Percentiles rank a stretch among this genome's conserved stretches.
These are phyloP conservation scores for Penicillium lividum DNA, from an alignment of 495 filamentous ascomycete genomes.

Conservation along the genomic window DNA sequence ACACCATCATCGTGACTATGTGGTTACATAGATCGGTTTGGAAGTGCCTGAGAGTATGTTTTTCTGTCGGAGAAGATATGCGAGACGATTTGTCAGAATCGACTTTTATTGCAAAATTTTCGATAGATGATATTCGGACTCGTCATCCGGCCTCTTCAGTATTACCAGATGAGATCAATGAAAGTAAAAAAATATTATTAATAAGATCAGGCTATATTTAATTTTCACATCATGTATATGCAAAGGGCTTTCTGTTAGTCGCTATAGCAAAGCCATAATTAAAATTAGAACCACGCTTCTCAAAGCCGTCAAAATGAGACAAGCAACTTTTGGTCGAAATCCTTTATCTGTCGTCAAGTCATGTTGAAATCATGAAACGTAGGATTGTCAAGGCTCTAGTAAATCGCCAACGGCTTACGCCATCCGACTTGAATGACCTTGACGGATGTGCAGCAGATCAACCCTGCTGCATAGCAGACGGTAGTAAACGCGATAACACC, in stretches of 20 bases:
- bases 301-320: background rate
- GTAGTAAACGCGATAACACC: conserved; percentile 70
- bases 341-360: conserved; percentile 16
- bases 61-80: conserved; percentile 24
- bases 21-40: conserved; percentile 16
- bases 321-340: background rate
- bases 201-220: background rate
- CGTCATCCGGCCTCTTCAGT: background rate
- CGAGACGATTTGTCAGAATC: conserved; percentile 9
- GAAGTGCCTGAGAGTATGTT: background rate
- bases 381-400: conserved; percentile 20
- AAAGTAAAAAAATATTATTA: background rate
- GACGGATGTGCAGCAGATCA: conserved; percentile 61
- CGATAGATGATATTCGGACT: background rate
- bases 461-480: conserved; percentile 59
- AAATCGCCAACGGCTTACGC: conserved; percentile 48
- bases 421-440: conserved; percentile 70
- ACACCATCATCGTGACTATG: conserved; percentile 27
- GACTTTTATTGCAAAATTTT: background rate
- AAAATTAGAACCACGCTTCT: background rate
- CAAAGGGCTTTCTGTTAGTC: background rate
- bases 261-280: background rate
- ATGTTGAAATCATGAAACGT: conserved; percentile 4
- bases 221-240: background rate
- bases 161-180: background rate